Evolutionary conservation across 164 flowering plant genomes (phyloP), one percentile per base, ranked within the genome.

Genomic region (Amborella trichopoda): DNA sequence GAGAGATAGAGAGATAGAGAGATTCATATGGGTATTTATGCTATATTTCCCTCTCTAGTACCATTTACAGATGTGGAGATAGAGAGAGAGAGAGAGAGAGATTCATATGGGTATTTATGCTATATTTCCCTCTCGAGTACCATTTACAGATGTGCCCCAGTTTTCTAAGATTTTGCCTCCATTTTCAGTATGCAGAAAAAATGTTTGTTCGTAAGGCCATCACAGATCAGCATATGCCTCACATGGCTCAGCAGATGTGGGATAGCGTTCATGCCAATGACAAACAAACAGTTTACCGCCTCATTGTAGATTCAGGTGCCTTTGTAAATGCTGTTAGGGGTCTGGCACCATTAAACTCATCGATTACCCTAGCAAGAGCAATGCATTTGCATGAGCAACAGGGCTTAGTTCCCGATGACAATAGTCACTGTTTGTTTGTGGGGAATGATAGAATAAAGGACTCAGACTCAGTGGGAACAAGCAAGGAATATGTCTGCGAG

Each of bases 181-280:
- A n/a, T n/a, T 48, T 77, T 54, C 72, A 84, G 97, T 89, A 89
- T 63, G 78, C 59, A 48, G 94, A 82, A 50, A 89, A 77, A 55
- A 54, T 64, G 48, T 89, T 82, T 69, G 69, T 84, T 40, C 63
- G 65, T 66, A 72, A 68, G 63, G 56, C 53, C 9, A 68, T 63
- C 52, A 76, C 66, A 23, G 59, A 51, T 38, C 69, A 58, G 37
- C 59, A 50, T 51, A 60, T 67, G 20, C 67, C 56, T 48, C 52
- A 70, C 51, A 66, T 73, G 37, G 74, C 74, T n/a, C 72, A 81
- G 52, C 83, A 70, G 59, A 48, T 82, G 54, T 78, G 90, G 90
- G 81, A 78, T 50, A 59, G 76, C 60, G 82, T 89, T 26, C 69
- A 70, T 30, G 53, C 57, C 23, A 82, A 82, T 64, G 84, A 89